Evolutionary conservation across 2,329 filamentous ascomycete species (phyloP).

Genomic region (Hirsutella minnesotensis): DNA sequence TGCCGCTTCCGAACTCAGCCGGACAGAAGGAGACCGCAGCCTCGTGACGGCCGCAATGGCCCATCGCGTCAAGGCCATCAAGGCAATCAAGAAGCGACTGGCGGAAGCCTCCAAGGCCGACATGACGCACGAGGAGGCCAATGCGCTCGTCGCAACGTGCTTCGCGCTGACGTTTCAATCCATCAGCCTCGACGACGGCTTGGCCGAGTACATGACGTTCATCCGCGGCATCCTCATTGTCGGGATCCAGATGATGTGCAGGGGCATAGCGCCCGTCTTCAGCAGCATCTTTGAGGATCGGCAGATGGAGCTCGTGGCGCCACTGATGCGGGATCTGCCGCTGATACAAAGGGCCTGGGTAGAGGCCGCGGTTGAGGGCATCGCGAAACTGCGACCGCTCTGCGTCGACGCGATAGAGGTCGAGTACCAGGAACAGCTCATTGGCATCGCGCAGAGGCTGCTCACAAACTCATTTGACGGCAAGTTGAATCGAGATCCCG

Average conservation of each 20-base stretch:
- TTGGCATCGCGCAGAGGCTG: constrained; percentile 37
- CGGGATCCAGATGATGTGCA: constrained; percentile 39
- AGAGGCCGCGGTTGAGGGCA: constrained; percentile 31
- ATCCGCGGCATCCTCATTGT: constrained; percentile 45
- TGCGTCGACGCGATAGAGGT: constrained; percentile 30
- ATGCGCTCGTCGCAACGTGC: constrained; percentile 47
- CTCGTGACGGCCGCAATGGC: constrained; percentile 46
- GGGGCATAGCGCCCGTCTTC: constrained; percentile 38
- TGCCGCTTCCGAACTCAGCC: constrained; percentile 52
- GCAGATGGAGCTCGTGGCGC: constrained; percentile 27
- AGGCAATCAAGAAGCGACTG: constrained; percentile 45
- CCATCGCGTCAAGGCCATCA: constrained; percentile 55
- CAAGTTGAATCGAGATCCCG: constrained; percentile 13
- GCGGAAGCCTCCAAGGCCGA: constrained; percentile 26
- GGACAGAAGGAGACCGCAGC: constrained; percentile 31
- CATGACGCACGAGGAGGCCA: constrained; percentile 39
- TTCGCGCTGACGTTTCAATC: constrained; percentile 49
- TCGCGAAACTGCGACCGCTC: constrained; percentile 30
- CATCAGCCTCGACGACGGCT: constrained; percentile 42
- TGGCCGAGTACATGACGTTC: constrained; percentile 50
- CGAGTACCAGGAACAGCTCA: constrained; percentile 32
- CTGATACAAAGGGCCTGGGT: constrained; percentile 32
- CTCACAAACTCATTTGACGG: constrained; percentile 41
- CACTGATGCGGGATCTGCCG: constrained; percentile 33
- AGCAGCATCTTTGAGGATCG: constrained; percentile 30